phyloP scores from a whole-genome alignment of 768 basidiomycete genomes.

The Kwoniella mangroviensis region DNA sequence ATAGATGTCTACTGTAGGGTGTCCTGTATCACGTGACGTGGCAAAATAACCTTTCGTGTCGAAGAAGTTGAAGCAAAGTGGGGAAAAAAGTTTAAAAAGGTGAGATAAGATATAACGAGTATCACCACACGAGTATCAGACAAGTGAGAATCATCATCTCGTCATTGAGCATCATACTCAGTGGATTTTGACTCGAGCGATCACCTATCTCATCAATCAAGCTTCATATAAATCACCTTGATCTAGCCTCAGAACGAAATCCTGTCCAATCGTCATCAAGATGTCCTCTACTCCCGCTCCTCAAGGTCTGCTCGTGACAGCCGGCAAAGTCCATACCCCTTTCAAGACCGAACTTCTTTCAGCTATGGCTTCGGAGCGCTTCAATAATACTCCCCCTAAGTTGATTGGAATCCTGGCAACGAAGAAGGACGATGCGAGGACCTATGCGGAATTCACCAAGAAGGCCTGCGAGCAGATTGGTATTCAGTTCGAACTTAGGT shows the following conservation, averaged over 20 bases:
- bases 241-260: not conserved
- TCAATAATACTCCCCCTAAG: constrained; percentile 62
- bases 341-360: constrained; percentile 55
- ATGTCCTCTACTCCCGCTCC: constrained; percentile 13
- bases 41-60: too few relatives aligned
- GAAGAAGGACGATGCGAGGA: constrained; percentile 58
- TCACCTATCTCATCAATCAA: too few relatives aligned
- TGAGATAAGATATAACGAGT: too few relatives aligned
- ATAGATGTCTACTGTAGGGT: too few relatives aligned
- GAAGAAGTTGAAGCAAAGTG: too few relatives aligned
- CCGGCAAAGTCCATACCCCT: constrained; percentile 53
- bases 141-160: too few relatives aligned
- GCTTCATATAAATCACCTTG: too few relatives aligned
- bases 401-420: constrained; percentile 92
- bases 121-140: too few relatives aligned
- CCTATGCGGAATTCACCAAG: constrained; percentile 78
- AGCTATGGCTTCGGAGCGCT: constrained; percentile 30
- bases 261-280: not conserved
- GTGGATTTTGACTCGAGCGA: too few relatives aligned
- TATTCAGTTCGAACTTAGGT: constrained; percentile 79
- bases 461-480: constrained; percentile 89
- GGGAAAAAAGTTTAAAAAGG: too few relatives aligned
- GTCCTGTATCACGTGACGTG: too few relatives aligned
- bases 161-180: too few relatives aligned
- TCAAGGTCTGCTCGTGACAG: constrained; percentile 53